Percentiles rank a stretch among this genome's conserved stretches.
These are phyloP conservation scores for Yamadazyma aaseri DNA, from an alignment of 1,139 yeast genomes.

Conservation along the genomic window DNA sequence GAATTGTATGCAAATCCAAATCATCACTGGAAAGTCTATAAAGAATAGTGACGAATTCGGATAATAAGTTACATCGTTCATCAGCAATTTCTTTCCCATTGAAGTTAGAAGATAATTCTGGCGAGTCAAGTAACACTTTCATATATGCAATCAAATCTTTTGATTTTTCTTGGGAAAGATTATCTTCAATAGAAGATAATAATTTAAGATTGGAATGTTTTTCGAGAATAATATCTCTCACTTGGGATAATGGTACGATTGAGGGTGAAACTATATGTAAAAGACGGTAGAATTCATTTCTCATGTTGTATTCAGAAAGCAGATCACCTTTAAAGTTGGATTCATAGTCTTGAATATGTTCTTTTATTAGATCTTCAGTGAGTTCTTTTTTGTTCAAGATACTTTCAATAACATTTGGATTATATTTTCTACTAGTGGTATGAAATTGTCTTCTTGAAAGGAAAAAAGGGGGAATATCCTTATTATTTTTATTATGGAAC, in stretches of 20 bases:
- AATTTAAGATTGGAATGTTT: conserved; percentile 27
- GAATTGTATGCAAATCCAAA: conserved; percentile 24
- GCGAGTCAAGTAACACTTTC: conserved; percentile 35
- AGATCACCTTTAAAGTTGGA: conserved; percentile 18
- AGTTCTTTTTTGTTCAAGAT: conserved; percentile 4
- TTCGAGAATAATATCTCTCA: conserved; percentile 23
- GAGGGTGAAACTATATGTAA: conserved; percentile 38
- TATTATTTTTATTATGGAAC: conserved; percentile 2
- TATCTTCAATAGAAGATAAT: background rate
- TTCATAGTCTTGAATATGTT: conserved; percentile 18
- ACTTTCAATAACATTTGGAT: background rate
- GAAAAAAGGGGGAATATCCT: conserved; percentile 13
- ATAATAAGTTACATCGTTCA: conserved; percentile 20
- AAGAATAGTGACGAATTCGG: conserved; percentile 27
- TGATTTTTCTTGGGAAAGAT: conserved; percentile 16
- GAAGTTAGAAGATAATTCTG: conserved; percentile 17
- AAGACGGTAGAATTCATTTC: conserved; percentile 35
- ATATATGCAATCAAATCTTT: conserved; percentile 32
- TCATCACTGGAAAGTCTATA: conserved; percentile 26
- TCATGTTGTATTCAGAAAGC: conserved; percentile 29
- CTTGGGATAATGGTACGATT: conserved; percentile 24
- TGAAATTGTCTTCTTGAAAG: conserved; percentile 12
- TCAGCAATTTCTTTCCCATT: conserved; percentile 13
- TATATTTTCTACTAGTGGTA: conserved; percentile 1
- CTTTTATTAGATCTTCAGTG: conserved; percentile 4